A percentile compares a stretch with the other conserved stretches of the same genome.
Evolutionary conservation across 768 basidiomycete genomes (phyloP).

Genomic region (Suillus cothurnatus): DNA sequence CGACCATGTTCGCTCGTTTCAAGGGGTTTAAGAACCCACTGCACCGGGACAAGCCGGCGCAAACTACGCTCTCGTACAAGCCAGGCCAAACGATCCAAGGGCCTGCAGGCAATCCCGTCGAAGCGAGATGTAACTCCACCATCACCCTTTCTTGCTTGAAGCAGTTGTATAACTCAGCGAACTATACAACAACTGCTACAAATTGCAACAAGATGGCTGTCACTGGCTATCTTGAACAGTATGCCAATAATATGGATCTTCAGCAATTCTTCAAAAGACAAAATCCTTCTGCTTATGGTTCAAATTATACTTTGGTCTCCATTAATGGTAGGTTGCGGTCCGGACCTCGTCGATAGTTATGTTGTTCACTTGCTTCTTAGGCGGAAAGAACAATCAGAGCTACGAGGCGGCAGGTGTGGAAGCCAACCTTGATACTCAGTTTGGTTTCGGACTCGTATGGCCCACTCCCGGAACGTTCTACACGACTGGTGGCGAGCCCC

Average conservation of each 20-base stretch:
- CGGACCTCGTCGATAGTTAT: background rate
- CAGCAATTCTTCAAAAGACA: constrained; percentile 52
- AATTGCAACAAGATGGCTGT: constrained; percentile 55
- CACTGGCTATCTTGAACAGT: constrained; percentile 55
- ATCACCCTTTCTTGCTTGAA: constrained; percentile 57
- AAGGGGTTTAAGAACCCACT: constrained; percentile 46
- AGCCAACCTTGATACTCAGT: constrained; percentile 70
- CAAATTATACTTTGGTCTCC: constrained; percentile 54
- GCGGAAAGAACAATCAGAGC: constrained; percentile 62
- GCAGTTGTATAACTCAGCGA: constrained; percentile 56
- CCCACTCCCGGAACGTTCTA: constrained; percentile 63
- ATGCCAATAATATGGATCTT: constrained; percentile 55
- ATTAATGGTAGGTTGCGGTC: constrained; percentile 49
- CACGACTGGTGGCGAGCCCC: constrained; percentile 63
- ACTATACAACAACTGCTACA: constrained; percentile 43
- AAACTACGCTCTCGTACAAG: background rate
- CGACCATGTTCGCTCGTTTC: constrained; percentile 62
- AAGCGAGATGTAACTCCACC: constrained; percentile 49
- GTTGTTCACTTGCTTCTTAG: constrained; percentile 35
- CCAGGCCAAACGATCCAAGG: constrained; percentile 23
- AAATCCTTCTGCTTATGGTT: constrained; percentile 47
- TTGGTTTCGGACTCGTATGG: constrained; percentile 63
- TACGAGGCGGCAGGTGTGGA: constrained; percentile 56
- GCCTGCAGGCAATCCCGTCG: constrained; percentile 41
- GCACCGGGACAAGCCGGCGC: constrained; percentile 27